phyloP scores from a whole-genome alignment of 148 eudicot species.

The Simmondsia chinensis region DNA sequence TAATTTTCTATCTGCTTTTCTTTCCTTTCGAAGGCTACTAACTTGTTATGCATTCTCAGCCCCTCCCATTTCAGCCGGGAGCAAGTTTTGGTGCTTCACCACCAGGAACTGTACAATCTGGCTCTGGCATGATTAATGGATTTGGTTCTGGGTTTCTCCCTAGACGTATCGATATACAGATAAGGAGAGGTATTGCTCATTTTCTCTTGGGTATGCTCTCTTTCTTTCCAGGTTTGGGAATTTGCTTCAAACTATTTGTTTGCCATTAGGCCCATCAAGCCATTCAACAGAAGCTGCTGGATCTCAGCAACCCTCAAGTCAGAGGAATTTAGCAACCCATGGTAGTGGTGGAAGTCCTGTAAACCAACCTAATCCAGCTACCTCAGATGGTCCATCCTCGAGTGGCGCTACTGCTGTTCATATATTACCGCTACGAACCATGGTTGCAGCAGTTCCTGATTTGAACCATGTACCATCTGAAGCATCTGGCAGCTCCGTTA shows the following conservation, averaged over 20 bases:
- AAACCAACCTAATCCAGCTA: constrained; percentile 19
- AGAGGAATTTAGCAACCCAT: constrained; percentile 14
- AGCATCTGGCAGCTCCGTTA: constrained; percentile 16
- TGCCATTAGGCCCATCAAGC: constrained; percentile 11
- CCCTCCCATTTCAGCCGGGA: constrained; percentile 44
- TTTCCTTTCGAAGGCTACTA: constrained; percentile 6
- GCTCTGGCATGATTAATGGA: constrained; percentile 19
- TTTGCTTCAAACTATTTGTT: constrained; percentile 3
- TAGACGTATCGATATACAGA: constrained; percentile 42
- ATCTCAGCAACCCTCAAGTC: constrained; percentile 25
- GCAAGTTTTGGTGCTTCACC: constrained; percentile 25
- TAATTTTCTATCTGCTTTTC: not conserved
- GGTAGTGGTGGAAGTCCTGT: constrained; percentile 6
- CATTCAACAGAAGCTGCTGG: constrained; percentile 23
- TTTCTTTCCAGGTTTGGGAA: not conserved
- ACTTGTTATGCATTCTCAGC: constrained; percentile 17
- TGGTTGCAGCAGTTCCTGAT: constrained; percentile 28
- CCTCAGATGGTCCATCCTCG: constrained; percentile 13
- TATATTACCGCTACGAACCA: constrained; percentile 22
- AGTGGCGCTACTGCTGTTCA: constrained; percentile 22
- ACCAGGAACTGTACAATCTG: constrained; percentile 13
- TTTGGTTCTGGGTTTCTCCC: constrained; percentile 22
- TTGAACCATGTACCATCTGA: constrained; percentile 22
- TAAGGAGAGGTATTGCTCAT: constrained; percentile 28
- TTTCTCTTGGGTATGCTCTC: not conserved